These are phyloP conservation scores for Boletus sp. DNA, from an alignment of 768 basidiomycete genomes.

Conservation along the genomic window DNA sequence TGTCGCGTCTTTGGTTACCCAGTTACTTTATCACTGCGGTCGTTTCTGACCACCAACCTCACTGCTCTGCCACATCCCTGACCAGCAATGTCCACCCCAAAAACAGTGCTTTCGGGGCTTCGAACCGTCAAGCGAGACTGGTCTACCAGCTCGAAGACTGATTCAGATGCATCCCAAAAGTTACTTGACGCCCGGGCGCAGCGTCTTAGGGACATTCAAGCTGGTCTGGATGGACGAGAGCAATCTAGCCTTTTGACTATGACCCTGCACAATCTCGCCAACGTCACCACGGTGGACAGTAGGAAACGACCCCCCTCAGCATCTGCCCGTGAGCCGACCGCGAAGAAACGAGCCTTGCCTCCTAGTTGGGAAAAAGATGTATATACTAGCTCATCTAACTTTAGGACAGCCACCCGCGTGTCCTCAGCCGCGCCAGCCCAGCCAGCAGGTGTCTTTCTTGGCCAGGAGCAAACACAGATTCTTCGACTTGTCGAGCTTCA, in stretches of 20 bases:
- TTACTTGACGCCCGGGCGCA: constrained; percentile 27
- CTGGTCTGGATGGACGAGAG: constrained; percentile 47
- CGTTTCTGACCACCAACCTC: too few relatives aligned
- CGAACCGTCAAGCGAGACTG: constrained; percentile 62
- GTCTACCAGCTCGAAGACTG: constrained; percentile 44
- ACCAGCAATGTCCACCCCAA: constrained; percentile 31
- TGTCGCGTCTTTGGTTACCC: background rate
- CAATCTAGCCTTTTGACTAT: constrained; percentile 19
- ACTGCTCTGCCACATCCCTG: background rate
- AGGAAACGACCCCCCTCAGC: constrained; percentile 34
- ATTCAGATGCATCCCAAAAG: constrained; percentile 20
- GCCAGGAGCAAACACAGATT: constrained; percentile 84
- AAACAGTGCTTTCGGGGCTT: constrained; percentile 54
- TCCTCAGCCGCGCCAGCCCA: constrained; percentile 20
- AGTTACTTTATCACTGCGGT: background rate
- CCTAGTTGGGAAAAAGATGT: constrained; percentile 43
- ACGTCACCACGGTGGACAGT: constrained; percentile 17
- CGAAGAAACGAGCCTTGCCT: constrained; percentile 62
- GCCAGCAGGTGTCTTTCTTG: constrained; percentile 57
- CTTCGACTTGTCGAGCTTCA: constrained; percentile 72
- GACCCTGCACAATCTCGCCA: constrained; percentile 12
- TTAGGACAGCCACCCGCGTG: constrained; percentile 15
- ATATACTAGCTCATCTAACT: constrained; percentile 37
- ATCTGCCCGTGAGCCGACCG: constrained; percentile 24
- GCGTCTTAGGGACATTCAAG: constrained; percentile 60